These are phyloP conservation scores for Pseudogymnoascus sp. DNA, from an alignment of 2,329 filamentous ascomycete genomes.

Conservation along the genomic window DNA sequence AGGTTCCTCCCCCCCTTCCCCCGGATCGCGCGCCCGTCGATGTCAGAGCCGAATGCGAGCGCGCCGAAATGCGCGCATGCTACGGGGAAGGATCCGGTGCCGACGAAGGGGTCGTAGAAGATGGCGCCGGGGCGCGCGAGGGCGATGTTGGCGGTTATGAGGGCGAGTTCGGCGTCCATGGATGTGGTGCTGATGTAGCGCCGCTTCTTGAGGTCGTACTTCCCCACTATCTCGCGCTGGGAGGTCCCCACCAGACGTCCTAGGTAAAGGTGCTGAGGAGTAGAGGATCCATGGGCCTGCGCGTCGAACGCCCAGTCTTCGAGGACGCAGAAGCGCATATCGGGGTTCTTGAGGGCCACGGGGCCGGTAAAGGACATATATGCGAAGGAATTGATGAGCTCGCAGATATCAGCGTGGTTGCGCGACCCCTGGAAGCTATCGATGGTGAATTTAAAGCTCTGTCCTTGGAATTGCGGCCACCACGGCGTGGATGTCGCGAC, in stretches of 20 bases:
- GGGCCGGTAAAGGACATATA: slow-evolving; percentile 72
- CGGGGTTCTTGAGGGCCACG: slow-evolving; percentile 66
- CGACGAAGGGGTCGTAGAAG: slow-evolving; percentile 92
- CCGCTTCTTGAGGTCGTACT: slow-evolving; percentile 86
- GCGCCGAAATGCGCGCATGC: slow-evolving; percentile 89
- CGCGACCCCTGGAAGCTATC: slow-evolving; percentile 76
- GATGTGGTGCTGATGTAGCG: slow-evolving; percentile 92
- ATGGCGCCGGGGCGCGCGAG: slow-evolving; percentile 74
- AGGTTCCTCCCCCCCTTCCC: slow-evolving; percentile 50
- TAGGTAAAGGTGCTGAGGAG: slow-evolving; percentile 58
- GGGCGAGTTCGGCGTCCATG: slow-evolving; percentile 90
- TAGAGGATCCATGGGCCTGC: slow-evolving; percentile 38
- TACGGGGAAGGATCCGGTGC: slow-evolving; percentile 86
- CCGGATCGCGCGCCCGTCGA: slow-evolving; percentile 82
- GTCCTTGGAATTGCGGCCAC: slow-evolving; percentile 57
- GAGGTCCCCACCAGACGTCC: slow-evolving; percentile 63
- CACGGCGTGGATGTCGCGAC: slow-evolving; percentile 48
- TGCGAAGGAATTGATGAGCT: slow-evolving; percentile 72
- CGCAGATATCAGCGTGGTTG: slow-evolving; percentile 51
- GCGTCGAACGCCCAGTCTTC: slow-evolving; percentile 65
- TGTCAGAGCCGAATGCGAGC: slow-evolving; percentile 76
- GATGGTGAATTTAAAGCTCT: slow-evolving; percentile 75
- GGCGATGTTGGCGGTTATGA: slow-evolving; percentile 87
- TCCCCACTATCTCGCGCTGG: slow-evolving; percentile 58
- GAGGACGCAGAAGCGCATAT: slow-evolving; percentile 70